Base-by-base conservation (phyloP, 768 basidiomycete species). In the Thelephora ganbajun region DNA sequence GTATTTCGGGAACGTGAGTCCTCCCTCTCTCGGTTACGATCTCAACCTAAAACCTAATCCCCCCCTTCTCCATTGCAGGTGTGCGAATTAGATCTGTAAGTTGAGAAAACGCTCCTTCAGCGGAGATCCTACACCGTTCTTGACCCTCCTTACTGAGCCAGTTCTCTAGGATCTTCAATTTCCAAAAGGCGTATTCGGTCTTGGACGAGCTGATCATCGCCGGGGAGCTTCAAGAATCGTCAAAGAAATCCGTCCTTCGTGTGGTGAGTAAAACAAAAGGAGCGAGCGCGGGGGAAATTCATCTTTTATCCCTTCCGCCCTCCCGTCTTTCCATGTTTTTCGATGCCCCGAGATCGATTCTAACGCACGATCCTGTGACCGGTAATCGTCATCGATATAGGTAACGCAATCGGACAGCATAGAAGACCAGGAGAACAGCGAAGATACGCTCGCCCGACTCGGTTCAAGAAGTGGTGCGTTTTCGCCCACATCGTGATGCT, bases 141-240 rank as follows among this genome's bases (percentile, higher is more conserved):
- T 7, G 36, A 16, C 11, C 18, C 6, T n/a, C 14, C 47, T 30
- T 14, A 33, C 22, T 46, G 6, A 16, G 7, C 13, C 20, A n/a
- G 33, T 7, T 5, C 13, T 44, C 20, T 35, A 92, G 89, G 46
- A 94, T 97, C 55, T 98, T 96, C 76, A 96, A 96, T 68, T 97
- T 97, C 61, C 87, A 97, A 61, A 88, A 91, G 62, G 94, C 93
- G 1, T 96, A 91, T 61, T 79, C 87, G 3, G 78, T 97, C 50
- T 67, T 98, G 34, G 94, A 98, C 58, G 93, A 97, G 62, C 72
- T 97, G 37, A 79, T 98, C 54, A 83, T 96, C 26, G 83, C 88
- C 11, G 94, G 94, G 37, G 94, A 98, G 64, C 67, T 98, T 55
- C 87, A 91, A 64, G 94, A 98, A 60, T 83, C 91, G 0, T 91